Evolutionary conservation across 306 rosid species (phyloP).

Genomic region (Acmispon strigosus): DNA sequence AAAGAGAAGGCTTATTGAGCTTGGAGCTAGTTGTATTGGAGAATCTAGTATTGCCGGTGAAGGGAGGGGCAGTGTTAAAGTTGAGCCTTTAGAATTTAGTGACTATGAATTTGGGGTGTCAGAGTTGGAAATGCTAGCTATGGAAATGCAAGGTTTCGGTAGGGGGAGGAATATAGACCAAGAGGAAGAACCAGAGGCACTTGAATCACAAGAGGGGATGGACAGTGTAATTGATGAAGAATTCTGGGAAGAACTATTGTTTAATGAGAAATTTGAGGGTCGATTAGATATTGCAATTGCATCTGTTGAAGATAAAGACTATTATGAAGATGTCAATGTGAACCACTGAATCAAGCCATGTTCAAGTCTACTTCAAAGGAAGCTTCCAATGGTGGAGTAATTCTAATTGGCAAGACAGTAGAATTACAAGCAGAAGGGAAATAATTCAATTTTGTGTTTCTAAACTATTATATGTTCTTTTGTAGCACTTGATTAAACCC

Average conservation of each 20-base stretch:
- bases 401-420: constrained; percentile 25
- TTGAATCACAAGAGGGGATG: constrained; percentile 33
- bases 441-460: constrained; percentile 28
- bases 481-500: constrained; percentile 22
- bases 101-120: constrained; percentile 43
- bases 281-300: constrained; percentile 21
- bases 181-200: constrained; percentile 20
- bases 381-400: constrained; percentile 4
- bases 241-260: constrained; percentile 44
- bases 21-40: constrained; percentile 22
- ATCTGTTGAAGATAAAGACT: constrained; percentile 16
- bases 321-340: constrained; percentile 46
- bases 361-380: neutral
- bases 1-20: constrained; percentile 67
- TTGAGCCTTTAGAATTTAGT: constrained; percentile 48
- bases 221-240: constrained; percentile 59
- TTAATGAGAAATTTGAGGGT: constrained; percentile 31
- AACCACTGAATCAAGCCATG: constrained; percentile 14
- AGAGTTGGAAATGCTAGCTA: constrained; percentile 74
- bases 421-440: constrained; percentile 23
- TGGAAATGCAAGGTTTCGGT: constrained; percentile 75
- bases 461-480: constrained; percentile 25
- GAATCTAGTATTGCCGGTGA: constrained; percentile 13
- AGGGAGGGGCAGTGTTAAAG: constrained; percentile 28
- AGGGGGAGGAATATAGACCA: constrained; percentile 23